Evolutionary conservation across 2,329 filamentous ascomycete species (phyloP).

Genomic region (Verruconis gallopava): DNA sequence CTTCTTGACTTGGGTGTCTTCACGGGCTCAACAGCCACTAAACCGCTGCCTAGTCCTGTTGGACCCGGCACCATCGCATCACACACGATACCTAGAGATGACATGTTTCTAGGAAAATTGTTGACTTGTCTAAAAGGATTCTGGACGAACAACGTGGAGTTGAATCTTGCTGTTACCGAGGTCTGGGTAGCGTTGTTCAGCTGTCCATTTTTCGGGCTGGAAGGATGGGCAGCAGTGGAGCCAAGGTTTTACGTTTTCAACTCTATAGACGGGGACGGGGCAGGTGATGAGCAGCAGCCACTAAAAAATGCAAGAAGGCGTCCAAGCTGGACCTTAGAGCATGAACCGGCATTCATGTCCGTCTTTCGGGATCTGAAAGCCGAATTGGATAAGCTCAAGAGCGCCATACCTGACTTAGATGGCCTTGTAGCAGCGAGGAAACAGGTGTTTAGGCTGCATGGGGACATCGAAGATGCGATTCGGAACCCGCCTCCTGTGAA

Average conservation of each 20-base stretch:
- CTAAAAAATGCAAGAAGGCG: constrained; percentile 23
- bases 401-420: constrained; percentile 33
- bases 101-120: constrained; percentile 40
- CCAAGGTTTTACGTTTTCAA: constrained; percentile 35
- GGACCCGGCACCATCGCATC: constrained; percentile 49
- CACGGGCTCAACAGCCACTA: constrained; percentile 39
- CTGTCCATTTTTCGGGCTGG: constrained; percentile 72
- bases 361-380: constrained; percentile 28
- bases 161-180: constrained; percentile 78
- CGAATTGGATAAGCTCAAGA: constrained; percentile 31
- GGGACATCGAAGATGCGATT: constrained; percentile 30
- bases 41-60: constrained; percentile 35
- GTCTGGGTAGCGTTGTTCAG: constrained; percentile 68
- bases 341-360: constrained; percentile 28
- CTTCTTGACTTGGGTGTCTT: constrained; percentile 49
- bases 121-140: constrained; percentile 59
- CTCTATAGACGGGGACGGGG: constrained; percentile 8
- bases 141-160: constrained; percentile 81
- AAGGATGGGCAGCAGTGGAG: constrained; percentile 78
- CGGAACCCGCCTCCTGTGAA: constrained; percentile 16
- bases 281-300: constrained; percentile 18
- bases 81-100: constrained; percentile 48
- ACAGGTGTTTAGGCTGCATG: constrained; percentile 34
- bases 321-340: constrained; percentile 24
- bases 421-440: constrained; percentile 36